Base-by-base conservation (phyloP, 345 rosid species). In the Salix dunnii region DNA sequence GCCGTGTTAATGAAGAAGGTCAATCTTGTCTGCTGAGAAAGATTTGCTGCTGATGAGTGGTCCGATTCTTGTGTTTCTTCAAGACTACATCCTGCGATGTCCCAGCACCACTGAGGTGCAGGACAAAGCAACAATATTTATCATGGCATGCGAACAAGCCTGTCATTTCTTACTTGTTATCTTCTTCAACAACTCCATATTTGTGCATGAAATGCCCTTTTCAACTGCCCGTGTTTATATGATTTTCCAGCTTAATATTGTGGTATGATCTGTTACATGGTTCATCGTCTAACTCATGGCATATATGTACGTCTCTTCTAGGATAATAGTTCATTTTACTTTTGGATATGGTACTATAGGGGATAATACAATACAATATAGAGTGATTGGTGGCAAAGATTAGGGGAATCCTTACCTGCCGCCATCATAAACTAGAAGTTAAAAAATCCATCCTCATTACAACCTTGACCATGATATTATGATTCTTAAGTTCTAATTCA, bases 351-450 rank as follows among this genome's bases (percentile, higher is more conserved):
- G 16, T 25, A 76, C 36, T 8, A 18, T 18, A 28, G 28, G 33
- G 36, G 27, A 21, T 55, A 55, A 40, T 27, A 49, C 13, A 46
- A 68, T 28, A 65, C 46, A 70, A 61, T 12, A 51, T 33, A 20
- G 85, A 83, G 85, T 70, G 42, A 83, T 77, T 76, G 70, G 72
- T 78, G 87, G 86, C 83, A 75, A 73, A 69, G 78, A 83, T 79
- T 79, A 68, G 76, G 81, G 85, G 84, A 79, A 72, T 75, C 80
- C 72, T 74, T 73, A 84, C 82, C 80, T 79, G 84, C 82, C 80
- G 82, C 84, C 81, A 79, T 78, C 83, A 84, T 82, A 67, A 78
- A 51, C 75, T 61, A 77, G 43, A 74, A 72, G 69, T 74, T 76
- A 42, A 67, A 28, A 68, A 40, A 35, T 35, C 13, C 13, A 28